These are phyloP conservation scores for Emericellopsis cladophorae DNA, from an alignment of 2,329 filamentous ascomycete genomes.

Conservation along the genomic window DNA sequence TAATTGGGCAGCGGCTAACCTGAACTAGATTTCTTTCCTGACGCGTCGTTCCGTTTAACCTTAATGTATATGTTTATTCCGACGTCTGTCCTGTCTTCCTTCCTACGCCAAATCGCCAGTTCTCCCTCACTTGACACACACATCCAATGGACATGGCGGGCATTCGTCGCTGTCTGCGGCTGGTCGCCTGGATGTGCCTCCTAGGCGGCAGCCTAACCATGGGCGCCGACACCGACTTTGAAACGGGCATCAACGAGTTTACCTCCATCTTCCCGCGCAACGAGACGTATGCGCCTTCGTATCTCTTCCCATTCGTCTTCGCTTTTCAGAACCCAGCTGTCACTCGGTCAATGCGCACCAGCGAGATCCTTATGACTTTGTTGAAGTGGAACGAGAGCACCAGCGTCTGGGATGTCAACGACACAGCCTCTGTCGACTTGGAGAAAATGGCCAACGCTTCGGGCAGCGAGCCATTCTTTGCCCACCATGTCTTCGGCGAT, in stretches of 20 bases:
- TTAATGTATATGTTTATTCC: no score
- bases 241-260: background rate
- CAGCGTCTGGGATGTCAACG: background rate
- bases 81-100: no score
- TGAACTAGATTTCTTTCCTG: no score
- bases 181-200: background rate
- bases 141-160: no score
- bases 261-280: constrained; percentile 1
- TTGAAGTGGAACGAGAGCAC: background rate
- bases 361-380: background rate
- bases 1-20: no score
- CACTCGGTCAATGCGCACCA: background rate
- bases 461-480: background rate
- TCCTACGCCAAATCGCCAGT: no score
- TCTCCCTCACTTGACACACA: no score
- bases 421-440: background rate
- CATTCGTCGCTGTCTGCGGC: background rate
- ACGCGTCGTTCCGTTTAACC: no score
- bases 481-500: background rate
- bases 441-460: background rate
- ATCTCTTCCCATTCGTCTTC: constrained; percentile 1
- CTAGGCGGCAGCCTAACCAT: background rate
- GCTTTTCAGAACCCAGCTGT: background rate
- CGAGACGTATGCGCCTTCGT: background rate
- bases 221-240: background rate